Evolutionary conservation across 495 filamentous ascomycete species (phyloP), one percentile per base, ranked within the genome.

Genomic region (Platismatia glauca): DNA sequence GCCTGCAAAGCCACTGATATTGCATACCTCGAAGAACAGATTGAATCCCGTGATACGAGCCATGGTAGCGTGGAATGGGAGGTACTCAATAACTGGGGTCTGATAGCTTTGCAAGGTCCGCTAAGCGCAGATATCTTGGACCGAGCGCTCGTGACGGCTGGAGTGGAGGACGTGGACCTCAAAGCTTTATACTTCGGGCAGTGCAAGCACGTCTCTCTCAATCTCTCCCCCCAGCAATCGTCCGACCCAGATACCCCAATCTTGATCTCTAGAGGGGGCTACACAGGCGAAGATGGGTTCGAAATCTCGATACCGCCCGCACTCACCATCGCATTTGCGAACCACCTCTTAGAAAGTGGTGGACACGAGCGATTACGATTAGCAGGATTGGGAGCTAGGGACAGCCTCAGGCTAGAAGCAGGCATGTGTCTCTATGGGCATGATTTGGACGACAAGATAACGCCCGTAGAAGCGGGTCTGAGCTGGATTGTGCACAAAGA

Each of bases 351-450:
- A 18, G 65, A 79, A 20, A 75, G 79, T 61, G 82, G 81, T 12
- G 79, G 79, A 3, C 76, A 78, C 22, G 84, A 88, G 52, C 78
- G 79, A 61, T 74, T 95, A 20, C 86, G 86, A 62, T 77, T 97
- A 11, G 90, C 92, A 29, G 94, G 94, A 16, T 80, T 98, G 1
- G 94, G 91, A 6, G 91, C 94, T 7, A 82, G 94, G 61, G 95
- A 98, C 73, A 94, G 87, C 67, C 82, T 98, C 64, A 84, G 94
- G 22, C 84, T 98, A 12, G 94, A 98, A 75, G 94, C 95, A 1
- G 94, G 94, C 57, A 93, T 98, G 92, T 97, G 90, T 74, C 83
- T 97, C 31, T 97, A 97, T 77, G 94, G 94, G n/a, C 91, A 96
- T 72, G 94, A 98, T 75, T 82, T 98, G 52, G 84, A 95, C 70